Evolutionary conservation across 1,139 yeast genomes (phyloP).

Genomic region (Blastobotrys malaysiensis): DNA sequence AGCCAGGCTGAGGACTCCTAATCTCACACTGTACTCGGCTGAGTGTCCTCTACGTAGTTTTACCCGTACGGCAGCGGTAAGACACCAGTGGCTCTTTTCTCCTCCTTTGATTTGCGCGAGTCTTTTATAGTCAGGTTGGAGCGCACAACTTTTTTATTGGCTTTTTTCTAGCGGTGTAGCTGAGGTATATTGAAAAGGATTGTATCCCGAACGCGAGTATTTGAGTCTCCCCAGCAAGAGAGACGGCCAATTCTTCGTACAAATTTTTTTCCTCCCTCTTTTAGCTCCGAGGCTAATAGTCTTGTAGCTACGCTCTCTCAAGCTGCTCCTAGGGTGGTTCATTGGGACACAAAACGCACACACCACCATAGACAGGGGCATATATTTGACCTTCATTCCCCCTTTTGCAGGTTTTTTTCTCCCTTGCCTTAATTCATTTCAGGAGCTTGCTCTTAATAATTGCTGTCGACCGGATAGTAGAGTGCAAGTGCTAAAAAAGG

Average conservation of each 20-base stretch:
- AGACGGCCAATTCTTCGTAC: no score
- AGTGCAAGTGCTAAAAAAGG: neutral
- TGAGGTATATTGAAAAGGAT: no score
- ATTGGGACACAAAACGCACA: neutral
- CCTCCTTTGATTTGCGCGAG: neutral
- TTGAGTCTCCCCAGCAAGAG: no score
- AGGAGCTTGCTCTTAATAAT: no score
- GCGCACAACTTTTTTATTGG: neutral
- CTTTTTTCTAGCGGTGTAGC: neutral
- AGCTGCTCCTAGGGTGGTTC: no score
- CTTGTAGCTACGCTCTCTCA: no score
- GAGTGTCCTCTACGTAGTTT: no score
- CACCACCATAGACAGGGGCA: neutral
- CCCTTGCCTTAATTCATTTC: neutral
- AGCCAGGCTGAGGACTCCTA: no score
- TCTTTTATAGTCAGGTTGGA: neutral
- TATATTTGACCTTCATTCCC: neutral
- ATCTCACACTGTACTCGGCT: no score
- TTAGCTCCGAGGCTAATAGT: neutral
- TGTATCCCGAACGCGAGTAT: no score
- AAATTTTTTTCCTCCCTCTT: no score
- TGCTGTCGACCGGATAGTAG: neutral
- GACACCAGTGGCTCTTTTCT: neutral
- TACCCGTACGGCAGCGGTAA: neutral
- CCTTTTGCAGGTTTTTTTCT: neutral